Conservation (phyloP, 2,329 filamentous ascomycete genomes). For the Parasarocladium wereldwijsianum region DNA sequence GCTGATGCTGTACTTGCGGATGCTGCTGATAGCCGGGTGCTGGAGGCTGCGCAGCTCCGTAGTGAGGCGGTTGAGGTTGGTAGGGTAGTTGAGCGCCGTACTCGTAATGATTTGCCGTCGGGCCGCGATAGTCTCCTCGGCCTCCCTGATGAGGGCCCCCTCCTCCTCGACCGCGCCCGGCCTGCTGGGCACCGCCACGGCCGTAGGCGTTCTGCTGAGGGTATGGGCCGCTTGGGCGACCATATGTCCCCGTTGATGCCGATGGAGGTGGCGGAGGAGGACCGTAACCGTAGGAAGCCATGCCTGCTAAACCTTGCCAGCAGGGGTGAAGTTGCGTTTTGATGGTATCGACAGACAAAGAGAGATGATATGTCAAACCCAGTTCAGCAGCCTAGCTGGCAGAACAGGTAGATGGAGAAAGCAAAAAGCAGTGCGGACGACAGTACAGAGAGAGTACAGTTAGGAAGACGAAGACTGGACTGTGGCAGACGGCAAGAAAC, state of each 20-base stretch:
- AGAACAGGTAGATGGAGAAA: neutral
- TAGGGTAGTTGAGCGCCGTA: conserved; percentile 24
- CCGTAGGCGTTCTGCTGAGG: conserved; percentile 15
- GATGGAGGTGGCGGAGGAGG: conserved; percentile 33
- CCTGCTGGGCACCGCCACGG: conserved; percentile 22
- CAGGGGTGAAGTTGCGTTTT: no score
- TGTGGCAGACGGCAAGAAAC: neutral
- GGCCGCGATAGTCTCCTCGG: conserved; percentile 21
- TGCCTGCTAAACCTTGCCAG: conserved; percentile 10
- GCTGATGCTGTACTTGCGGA: conserved; percentile 19
- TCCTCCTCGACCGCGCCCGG: conserved; percentile 23
- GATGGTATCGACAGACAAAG: neutral
- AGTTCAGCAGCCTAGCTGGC: conserved; percentile 2
- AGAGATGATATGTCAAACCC: neutral
- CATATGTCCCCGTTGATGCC: conserved; percentile 19
- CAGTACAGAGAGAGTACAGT: neutral
- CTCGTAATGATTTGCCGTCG: conserved; percentile 24
- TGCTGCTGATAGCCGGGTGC: conserved; percentile 1
- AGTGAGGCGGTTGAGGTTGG: conserved; percentile 19
- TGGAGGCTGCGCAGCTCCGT: conserved; percentile 22
- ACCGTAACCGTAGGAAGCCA: conserved; percentile 39
- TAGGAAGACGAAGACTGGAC: neutral
- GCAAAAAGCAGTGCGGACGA: neutral
- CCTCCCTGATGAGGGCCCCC: conserved; percentile 3
- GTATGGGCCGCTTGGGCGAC: conserved; percentile 14